A percentile compares a stretch with the other conserved stretches of the same genome.
These are phyloP conservation scores for Cucurbita pepo DNA, from an alignment of 306 rosid species.

Conservation along the genomic window DNA sequence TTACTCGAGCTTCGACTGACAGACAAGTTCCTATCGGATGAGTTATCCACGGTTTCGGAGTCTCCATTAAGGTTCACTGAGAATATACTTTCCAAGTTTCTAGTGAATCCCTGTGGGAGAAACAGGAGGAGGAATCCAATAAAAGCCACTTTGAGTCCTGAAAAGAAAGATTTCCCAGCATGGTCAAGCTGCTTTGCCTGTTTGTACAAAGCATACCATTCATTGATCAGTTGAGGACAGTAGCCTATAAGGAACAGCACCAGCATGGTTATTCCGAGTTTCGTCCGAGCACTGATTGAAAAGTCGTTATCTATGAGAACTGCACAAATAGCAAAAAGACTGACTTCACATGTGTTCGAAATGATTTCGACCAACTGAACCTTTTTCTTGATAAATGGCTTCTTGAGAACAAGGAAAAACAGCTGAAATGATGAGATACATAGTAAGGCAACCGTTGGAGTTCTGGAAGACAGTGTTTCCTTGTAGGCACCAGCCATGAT, in stretches of 20 bases:
- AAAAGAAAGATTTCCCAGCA: conserved; percentile 31
- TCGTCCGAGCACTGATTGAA: conserved; percentile 23
- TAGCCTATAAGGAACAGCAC: conserved; percentile 47
- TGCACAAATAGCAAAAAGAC: conserved; percentile 31
- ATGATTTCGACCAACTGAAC: conserved; percentile 79
- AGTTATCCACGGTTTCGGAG: conserved; percentile 11
- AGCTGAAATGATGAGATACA: conserved; percentile 60
- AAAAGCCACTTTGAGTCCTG: conserved; percentile 45
- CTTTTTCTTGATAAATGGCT: conserved; percentile 81
- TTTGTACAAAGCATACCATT: conserved; percentile 61
- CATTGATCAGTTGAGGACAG: conserved; percentile 40
- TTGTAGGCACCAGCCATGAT: conserved; percentile 43
- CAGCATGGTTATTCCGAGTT: conserved; percentile 44
- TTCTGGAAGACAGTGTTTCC: conserved; percentile 26
- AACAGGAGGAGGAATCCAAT: conserved; percentile 43
- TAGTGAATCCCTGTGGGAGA: conserved; percentile 35
- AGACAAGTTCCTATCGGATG: conserved; percentile 15
- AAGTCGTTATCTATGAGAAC: conserved; percentile 31
- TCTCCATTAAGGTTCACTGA: conserved; percentile 17
- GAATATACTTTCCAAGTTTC: conserved; percentile 38
- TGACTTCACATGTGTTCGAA: conserved; percentile 41
- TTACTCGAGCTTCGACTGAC: conserved; percentile 36
- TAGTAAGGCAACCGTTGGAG: conserved; percentile 31
- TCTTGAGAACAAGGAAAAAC: conserved; percentile 74
- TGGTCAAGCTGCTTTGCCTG: conserved; percentile 50